Percentiles rank a stretch among this genome's conserved stretches.
Conservation (phyloP, 2,329 filamentous ascomycete species). For the Diplocarpon rosae region DNA sequence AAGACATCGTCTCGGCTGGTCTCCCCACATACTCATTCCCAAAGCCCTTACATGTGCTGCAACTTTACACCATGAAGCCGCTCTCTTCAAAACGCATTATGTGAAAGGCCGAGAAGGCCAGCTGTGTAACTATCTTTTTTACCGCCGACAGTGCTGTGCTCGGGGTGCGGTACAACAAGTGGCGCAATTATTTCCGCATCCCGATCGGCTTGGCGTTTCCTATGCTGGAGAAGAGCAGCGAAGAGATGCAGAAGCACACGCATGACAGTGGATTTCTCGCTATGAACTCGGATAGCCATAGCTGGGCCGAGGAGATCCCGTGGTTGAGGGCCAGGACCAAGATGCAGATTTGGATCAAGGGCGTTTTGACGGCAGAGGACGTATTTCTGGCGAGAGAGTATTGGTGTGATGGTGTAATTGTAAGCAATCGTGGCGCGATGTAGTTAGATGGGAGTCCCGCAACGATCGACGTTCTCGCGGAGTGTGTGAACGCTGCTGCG, state of each 20-base stretch:
- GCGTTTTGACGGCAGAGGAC: constrained; percentile 44
- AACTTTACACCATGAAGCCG: constrained; percentile 42
- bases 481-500: constrained; percentile 18
- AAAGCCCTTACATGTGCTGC: constrained; percentile 34
- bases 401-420: constrained; percentile 49
- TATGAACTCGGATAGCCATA: constrained; percentile 25
- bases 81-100: constrained; percentile 22
- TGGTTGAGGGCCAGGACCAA: constrained; percentile 39
- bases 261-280: constrained; percentile 20
- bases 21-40: constrained; percentile 16
- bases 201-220: constrained; percentile 26
- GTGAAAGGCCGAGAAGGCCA: constrained; percentile 15
- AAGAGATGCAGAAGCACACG: constrained; percentile 12
- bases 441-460: constrained; percentile 43
- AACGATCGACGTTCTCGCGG: constrained; percentile 24
- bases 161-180: constrained; percentile 13
- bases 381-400: constrained; percentile 47
- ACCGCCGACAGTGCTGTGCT: constrained; percentile 19
- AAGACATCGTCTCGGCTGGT: constrained; percentile 33
- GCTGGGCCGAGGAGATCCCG: constrained; percentile 39
- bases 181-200: constrained; percentile 33
- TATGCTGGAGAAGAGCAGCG: constrained; percentile 13
- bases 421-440: constrained; percentile 45
- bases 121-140: constrained; percentile 19
- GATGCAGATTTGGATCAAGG: constrained; percentile 37